Evolutionary conservation across 352 stramenopile genomes (phyloP).

Genomic region (Phytophthora idaei): DNA sequence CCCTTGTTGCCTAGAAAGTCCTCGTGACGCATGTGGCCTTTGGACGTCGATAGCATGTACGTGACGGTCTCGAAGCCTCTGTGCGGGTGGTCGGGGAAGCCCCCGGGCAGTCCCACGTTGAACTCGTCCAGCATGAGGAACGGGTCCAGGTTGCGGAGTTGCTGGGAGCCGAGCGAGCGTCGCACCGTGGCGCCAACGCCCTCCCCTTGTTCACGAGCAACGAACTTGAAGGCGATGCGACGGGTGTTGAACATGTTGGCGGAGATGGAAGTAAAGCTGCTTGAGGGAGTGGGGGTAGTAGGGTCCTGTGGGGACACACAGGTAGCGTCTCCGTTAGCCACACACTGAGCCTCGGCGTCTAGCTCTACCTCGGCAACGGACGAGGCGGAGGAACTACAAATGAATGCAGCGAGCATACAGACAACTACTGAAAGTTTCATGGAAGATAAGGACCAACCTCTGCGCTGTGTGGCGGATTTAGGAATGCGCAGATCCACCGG

Average conservation of each 20-base stretch:
- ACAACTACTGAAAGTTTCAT: conserved; percentile 12
- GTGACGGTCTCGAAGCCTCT: conserved; percentile 93
- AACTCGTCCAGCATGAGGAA: conserved; percentile 68
- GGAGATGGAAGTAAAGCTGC: background rate
- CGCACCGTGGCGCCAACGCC: conserved; percentile 61
- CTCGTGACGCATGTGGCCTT: conserved; percentile 86
- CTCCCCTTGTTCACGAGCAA: conserved; percentile 58
- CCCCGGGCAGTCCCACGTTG: conserved; percentile 61
- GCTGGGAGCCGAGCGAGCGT: conserved; percentile 26
- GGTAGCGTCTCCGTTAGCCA: conserved; percentile 32
- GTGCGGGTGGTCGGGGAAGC: conserved; percentile 92
- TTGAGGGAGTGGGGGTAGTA: background rate
- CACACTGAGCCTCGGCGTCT: conserved; percentile 22
- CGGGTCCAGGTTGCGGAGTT: conserved; percentile 56
- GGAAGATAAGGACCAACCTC: background rate
- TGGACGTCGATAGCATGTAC: conserved; percentile 77
- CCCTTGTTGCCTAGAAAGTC: conserved; percentile 79
- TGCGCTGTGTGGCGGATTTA: background rate
- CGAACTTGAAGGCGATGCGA: conserved; percentile 57
- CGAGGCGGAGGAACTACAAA: conserved; percentile 2
- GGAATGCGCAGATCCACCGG: background rate
- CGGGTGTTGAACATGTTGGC: conserved; percentile 38
- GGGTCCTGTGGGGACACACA: conserved; percentile 25
- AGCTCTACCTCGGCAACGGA: conserved; percentile 14
- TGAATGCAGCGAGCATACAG: conserved; percentile 2